Evolutionary conservation across 2,329 filamentous ascomycete species (phyloP).

Genomic region (Grosmannia penicillata): DNA sequence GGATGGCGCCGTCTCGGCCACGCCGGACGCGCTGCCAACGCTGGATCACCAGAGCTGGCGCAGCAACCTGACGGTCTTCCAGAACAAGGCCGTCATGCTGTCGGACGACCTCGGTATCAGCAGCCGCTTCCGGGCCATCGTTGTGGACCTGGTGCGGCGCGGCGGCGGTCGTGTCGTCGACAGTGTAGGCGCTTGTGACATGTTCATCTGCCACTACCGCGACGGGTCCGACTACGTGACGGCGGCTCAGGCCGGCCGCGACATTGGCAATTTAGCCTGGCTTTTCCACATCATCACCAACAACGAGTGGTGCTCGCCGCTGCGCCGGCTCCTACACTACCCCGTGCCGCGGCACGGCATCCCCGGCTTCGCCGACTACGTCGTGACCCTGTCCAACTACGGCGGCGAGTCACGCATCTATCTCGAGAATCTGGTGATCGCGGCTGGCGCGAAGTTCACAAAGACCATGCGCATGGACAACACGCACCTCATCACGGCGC

Average conservation of each 20-base stretch:
- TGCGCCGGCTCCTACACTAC: slow-evolving; percentile 76
- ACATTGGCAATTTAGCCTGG: slow-evolving; percentile 89
- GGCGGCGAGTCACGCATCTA: slow-evolving; percentile 88
- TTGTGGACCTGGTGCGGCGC: slow-evolving; percentile 54
- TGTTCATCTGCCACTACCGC: slow-evolving; percentile 77
- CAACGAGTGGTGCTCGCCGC: slow-evolving; percentile 77
- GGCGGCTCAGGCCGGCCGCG: slow-evolving; percentile 63
- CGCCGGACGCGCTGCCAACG: slow-evolving; percentile 26
- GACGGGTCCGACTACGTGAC: slow-evolving; percentile 64
- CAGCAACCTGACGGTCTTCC: slow-evolving; percentile 57
- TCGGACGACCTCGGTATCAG: slow-evolving; percentile 60
- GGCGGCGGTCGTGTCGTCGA: slow-evolving; percentile 58
- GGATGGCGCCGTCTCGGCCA: slow-evolving; percentile 45
- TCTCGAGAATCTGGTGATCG: slow-evolving; percentile 77
- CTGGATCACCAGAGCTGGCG: slow-evolving; percentile 20
- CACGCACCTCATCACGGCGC: slow-evolving; percentile 86
- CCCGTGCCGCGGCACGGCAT: slow-evolving; percentile 66
- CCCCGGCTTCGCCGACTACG: slow-evolving; percentile 59
- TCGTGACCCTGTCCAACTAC: slow-evolving; percentile 91
- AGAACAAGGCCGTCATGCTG: slow-evolving; percentile 63
- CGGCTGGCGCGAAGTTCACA: slow-evolving; percentile 76
- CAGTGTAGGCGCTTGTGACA: slow-evolving; percentile 56
- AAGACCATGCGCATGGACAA: slow-evolving; percentile 93
- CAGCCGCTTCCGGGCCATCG: slow-evolving; percentile 46
- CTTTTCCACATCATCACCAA: slow-evolving; percentile 82